Conservation (phyloP, 495 filamentous ascomycete species). For the Xylaria venustula region DNA sequence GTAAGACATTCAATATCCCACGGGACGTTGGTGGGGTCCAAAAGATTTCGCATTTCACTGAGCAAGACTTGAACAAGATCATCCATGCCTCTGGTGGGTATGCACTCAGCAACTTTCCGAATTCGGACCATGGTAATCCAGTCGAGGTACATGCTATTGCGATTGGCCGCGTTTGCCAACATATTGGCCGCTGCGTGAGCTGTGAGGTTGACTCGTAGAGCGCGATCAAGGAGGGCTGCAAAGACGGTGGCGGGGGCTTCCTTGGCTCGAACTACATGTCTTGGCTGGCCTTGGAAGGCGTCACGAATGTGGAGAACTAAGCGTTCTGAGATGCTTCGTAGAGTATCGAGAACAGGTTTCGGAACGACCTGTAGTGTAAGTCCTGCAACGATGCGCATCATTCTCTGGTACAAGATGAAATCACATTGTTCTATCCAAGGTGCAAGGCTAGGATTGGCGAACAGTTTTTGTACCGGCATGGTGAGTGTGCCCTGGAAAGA, state of each 20-base stretch:
- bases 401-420: constrained; percentile 90
- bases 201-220: constrained; percentile 85
- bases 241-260: constrained; percentile 87
- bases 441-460: constrained; percentile 75
- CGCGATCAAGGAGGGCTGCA: constrained; percentile 75
- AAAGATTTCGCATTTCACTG: constrained; percentile 68
- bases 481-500: constrained; percentile 95
- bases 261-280: constrained; percentile 81
- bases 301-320: constrained; percentile 74
- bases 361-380: constrained; percentile 88
- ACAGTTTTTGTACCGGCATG: constrained; percentile 93
- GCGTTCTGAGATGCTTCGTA: constrained; percentile 77
- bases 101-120: constrained; percentile 60
- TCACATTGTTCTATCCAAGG: constrained; percentile 95
- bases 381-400: constrained; percentile 84
- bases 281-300: constrained; percentile 77
- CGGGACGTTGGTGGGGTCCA: constrained; percentile 59
- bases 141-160: constrained; percentile 90
- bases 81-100: constrained; percentile 62
- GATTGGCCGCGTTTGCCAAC: constrained; percentile 67
- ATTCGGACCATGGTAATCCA: constrained; percentile 81
- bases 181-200: constrained; percentile 82
- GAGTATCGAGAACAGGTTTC: constrained; percentile 73
- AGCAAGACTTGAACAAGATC: constrained; percentile 69
- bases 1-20: constrained; percentile 55